Evolutionary conservation across 2,329 filamentous ascomycete genomes (phyloP).

Genomic region (Nigrograna mackinnonii): DNA sequence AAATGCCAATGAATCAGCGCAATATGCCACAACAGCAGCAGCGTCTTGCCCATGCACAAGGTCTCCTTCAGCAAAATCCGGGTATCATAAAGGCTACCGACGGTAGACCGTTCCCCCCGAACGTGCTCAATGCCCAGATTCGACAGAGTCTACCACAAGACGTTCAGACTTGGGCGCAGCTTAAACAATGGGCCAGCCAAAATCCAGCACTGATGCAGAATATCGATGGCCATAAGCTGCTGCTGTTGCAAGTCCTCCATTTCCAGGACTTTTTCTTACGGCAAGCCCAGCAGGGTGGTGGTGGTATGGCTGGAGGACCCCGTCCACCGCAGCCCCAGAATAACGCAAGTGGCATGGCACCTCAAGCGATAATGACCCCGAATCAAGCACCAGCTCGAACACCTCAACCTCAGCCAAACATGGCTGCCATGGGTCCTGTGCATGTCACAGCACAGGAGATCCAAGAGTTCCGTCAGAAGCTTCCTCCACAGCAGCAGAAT

Average conservation of each 20-base stretch:
- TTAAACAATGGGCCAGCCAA: slow-evolving; percentile 57
- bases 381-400: slow-evolving; percentile 27
- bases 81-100: slow-evolving; percentile 38
- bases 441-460: slow-evolving; percentile 46
- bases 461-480: slow-evolving; percentile 36
- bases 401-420: slow-evolving; percentile 30
- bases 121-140: slow-evolving; percentile 24
- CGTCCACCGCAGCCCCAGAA: slow-evolving; percentile 11
- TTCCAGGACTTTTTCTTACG: slow-evolving; percentile 42
- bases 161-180: slow-evolving; percentile 59
- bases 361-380: slow-evolving; percentile 44
- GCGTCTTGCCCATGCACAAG: slow-evolving; percentile 26
- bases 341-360: slow-evolving; percentile 29
- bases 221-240: slow-evolving; percentile 30
- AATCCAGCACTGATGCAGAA: slow-evolving; percentile 42
- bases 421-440: slow-evolving; percentile 24
- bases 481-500: slow-evolving; percentile 33
- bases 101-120: slow-evolving; percentile 31
- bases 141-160: slow-evolving; percentile 48
- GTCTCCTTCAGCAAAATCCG: slow-evolving; percentile 33
- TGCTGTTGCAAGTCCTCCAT: slow-evolving; percentile 46
- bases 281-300: slow-evolving; percentile 7
- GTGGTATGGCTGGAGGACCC: neutral
- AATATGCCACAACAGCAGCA: slow-evolving; percentile 25
- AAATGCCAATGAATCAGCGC: slow-evolving; percentile 29